phyloP scores from a whole-genome alignment of 805 yeast genomes.

The Metschnikowia aberdeeniae region DNA sequence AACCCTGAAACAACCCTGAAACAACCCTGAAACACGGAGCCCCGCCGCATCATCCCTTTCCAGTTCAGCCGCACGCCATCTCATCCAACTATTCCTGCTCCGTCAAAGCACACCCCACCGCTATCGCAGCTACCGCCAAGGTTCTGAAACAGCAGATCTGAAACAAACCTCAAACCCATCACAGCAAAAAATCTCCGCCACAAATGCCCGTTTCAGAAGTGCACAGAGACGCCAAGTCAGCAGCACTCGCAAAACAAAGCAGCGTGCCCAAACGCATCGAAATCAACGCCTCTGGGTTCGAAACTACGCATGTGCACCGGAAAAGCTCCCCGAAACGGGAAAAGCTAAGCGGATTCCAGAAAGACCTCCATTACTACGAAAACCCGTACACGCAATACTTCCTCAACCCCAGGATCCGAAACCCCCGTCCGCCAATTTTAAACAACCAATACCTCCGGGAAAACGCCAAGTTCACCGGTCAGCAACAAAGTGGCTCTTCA shows the following conservation, averaged over 20 bases:
- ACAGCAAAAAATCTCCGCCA: neutral
- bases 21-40: neutral
- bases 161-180: no score
- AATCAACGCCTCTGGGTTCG: conserved; percentile 9
- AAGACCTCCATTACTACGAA: neutral
- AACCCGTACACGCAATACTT: conserved; percentile 12
- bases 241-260: neutral
- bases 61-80: no score
- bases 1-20: neutral
- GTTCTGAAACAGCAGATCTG: no score
- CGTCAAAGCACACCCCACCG: no score
- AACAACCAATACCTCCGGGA: conserved; percentile 49
- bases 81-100: no score
- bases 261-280: conserved; percentile 1
- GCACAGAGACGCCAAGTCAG: conserved; percentile 1
- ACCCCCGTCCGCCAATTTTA: conserved; percentile 23
- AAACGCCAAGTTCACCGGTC: conserved; percentile 59
- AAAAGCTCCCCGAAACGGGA: conserved; percentile 1
- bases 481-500: conserved; percentile 64
- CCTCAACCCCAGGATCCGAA: conserved; percentile 4
- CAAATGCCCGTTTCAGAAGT: conserved; percentile 14
- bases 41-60: no score
- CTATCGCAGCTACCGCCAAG: no score
- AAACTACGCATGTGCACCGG: neutral
- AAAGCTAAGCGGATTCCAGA: neutral